Conservation (phyloP, 768 basidiomycete species). For the Mycena capillaripes region DNA sequence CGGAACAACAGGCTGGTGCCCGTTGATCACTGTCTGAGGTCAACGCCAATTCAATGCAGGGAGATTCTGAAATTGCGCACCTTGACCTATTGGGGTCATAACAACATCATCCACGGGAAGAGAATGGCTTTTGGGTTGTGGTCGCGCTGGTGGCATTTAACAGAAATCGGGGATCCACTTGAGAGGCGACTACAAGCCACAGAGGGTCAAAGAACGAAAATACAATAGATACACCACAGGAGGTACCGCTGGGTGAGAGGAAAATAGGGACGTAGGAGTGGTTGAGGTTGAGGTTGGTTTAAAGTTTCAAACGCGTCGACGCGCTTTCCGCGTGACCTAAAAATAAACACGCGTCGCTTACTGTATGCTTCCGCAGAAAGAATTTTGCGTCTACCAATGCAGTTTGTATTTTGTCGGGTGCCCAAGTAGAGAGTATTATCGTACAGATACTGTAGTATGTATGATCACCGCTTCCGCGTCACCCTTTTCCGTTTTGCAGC, state of each 20-base stretch:
- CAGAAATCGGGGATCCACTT: neutral
- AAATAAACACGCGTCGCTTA: neutral
- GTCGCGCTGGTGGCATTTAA: neutral
- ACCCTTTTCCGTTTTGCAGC: constrained; percentile 78
- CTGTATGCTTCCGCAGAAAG: neutral
- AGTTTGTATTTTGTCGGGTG: neutral
- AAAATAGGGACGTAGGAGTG: neutral
- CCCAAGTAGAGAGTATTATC: constrained; percentile 7
- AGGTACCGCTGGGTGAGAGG: neutral
- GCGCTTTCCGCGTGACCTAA: neutral
- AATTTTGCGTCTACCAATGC: neutral
- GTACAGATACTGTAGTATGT: constrained; percentile 20
- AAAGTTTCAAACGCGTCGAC: neutral
- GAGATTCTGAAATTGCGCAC: neutral
- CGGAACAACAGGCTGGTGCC: neutral
- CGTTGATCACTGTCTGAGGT: neutral
- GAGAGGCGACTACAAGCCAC: neutral
- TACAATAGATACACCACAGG: neutral
- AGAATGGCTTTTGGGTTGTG: neutral
- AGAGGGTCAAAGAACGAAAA: neutral
- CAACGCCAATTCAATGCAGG: neutral
- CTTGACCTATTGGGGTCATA: neutral
- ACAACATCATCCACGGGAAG: neutral
- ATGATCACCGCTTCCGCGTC: constrained; percentile 61
- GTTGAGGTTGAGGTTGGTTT: neutral